Evolutionary conservation across 164 flowering plant species (phyloP).

Genomic region (Vitis rupestris): DNA sequence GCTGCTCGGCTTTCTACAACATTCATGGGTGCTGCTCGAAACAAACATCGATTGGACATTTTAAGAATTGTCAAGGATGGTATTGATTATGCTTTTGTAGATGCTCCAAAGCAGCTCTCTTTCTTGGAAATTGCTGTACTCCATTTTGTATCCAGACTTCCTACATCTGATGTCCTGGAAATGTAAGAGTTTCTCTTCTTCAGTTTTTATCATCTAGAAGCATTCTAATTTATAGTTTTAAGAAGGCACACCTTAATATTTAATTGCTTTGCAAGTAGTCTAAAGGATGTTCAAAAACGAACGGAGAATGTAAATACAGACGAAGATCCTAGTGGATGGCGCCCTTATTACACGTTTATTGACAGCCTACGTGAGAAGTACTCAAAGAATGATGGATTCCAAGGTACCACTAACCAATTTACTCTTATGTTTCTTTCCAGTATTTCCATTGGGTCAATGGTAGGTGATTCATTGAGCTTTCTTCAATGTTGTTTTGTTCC

Average conservation of each 20-base stretch:
- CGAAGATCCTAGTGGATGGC: constrained; percentile 99
- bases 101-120: constrained; percentile 74
- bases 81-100: constrained; percentile 67
- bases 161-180: constrained; percentile 62
- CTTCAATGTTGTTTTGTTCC: not conserved
- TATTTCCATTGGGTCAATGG: not conserved
- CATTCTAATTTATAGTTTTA: not conserved
- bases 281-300: constrained; percentile 70
- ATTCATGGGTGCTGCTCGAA: constrained; percentile 76
- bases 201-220: not conserved
- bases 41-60: constrained; percentile 72
- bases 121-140: constrained; percentile 78
- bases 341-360: constrained; percentile 71
- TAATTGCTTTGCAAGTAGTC: constrained; percentile 38
- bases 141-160: constrained; percentile 83
- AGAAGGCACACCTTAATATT: constrained; percentile 9
- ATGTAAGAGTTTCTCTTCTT: constrained; percentile 50
- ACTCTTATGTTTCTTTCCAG: not conserved
- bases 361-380: constrained; percentile 74
- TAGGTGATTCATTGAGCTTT: not conserved
- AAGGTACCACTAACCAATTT: constrained; percentile 40
- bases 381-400: constrained; percentile 69
- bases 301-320: constrained; percentile 75
- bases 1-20: constrained; percentile 78
- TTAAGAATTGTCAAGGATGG: constrained; percentile 76